Evolutionary conservation across 1,284 basidiomycete genomes (phyloP).

Genomic region (Ganoderma leucocontextum): DNA sequence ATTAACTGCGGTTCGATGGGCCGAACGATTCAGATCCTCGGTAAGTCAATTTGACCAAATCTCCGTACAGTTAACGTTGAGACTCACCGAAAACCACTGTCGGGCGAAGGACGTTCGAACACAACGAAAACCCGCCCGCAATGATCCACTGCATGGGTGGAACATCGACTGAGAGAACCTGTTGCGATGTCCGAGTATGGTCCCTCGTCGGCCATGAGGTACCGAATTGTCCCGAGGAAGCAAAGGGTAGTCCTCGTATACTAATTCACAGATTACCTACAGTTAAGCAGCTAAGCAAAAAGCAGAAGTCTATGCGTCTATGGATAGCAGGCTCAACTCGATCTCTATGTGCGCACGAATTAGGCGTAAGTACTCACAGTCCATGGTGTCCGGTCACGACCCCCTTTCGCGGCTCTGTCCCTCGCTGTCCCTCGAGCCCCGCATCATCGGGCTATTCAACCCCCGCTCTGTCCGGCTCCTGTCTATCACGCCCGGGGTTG

Average conservation of each 20-base stretch:
- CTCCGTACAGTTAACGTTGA: neutral
- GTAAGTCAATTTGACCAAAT: neutral
- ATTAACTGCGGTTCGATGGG: slow-evolving; percentile 5
- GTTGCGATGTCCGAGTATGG: neutral
- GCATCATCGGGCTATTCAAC: slow-evolving; percentile 59
- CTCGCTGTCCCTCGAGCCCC: slow-evolving; percentile 49
- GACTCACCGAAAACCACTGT: neutral
- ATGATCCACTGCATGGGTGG: neutral
- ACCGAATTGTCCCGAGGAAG: neutral
- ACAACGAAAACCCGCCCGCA: neutral
- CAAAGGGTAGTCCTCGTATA: slow-evolving; percentile 7
- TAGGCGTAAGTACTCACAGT: slow-evolving; percentile 3
- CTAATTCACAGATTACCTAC: slow-evolving; percentile 20
- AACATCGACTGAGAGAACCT: neutral
- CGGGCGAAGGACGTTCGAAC: neutral
- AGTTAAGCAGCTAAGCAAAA: slow-evolving; percentile 7
- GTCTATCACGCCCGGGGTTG: slow-evolving; percentile 46
- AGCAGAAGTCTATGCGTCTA: slow-evolving; percentile 10
- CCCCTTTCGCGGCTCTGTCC: slow-evolving; percentile 36
- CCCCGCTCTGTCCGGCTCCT: slow-evolving; percentile 68
- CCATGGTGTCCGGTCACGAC: slow-evolving; percentile 11
- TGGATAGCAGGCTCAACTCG: neutral
- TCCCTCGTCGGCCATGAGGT: neutral
- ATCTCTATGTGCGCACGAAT: neutral
- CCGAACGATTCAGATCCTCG: neutral